Base-by-base conservation (phyloP, 169 alveolate species). In the Cytauxzoon felis region DNA sequence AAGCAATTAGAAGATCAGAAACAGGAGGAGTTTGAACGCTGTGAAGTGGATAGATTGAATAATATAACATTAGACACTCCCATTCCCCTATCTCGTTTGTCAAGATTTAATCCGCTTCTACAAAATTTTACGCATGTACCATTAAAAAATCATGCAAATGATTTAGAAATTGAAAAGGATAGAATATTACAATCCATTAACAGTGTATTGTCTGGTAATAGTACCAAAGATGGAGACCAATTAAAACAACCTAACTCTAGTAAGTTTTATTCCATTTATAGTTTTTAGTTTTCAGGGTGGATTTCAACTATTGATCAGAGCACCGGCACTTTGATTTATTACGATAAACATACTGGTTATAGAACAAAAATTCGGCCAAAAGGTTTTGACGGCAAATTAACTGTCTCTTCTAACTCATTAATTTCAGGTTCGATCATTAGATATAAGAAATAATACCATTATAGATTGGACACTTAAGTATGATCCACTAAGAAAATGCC, bases 41-140 rank as follows among this genome's bases (percentile, higher is more conserved):
- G 63, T 30, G 87, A 81, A 36, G 71, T 81, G 48, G 67, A 71
- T 21, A 51, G 87, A 21, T 43, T 86, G 18, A 80, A 86, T 23
- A 57, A 52, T n/a, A 70, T 73, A n/a, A 83, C 79, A 11, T 23
- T 72, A 45, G 87, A 52, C 63, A 76, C 52, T 48, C 82, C 78
- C 21, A 57, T 47, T 36, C 54, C 51, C 27, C 66, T 18, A 33
- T 80, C 38, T 24, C 16, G 16, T 7, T 18, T 9, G 40, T 24
- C 5, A 34, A 40, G 29, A 5, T 34, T 13, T 42, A 48, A 29
- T 6, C 64, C 23, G 5, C 21, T 5, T 24, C 54, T 19, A 50
- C 54, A 5, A 26, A 6, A 58, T 43, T 56, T 57, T 45, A 41
- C 13, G 30, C 45, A 43, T 21, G 30, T 33, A 7, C 69, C 72